Base-by-base conservation (phyloP, 169 alveolate genomes). In the Plasmodium inui region DNA sequence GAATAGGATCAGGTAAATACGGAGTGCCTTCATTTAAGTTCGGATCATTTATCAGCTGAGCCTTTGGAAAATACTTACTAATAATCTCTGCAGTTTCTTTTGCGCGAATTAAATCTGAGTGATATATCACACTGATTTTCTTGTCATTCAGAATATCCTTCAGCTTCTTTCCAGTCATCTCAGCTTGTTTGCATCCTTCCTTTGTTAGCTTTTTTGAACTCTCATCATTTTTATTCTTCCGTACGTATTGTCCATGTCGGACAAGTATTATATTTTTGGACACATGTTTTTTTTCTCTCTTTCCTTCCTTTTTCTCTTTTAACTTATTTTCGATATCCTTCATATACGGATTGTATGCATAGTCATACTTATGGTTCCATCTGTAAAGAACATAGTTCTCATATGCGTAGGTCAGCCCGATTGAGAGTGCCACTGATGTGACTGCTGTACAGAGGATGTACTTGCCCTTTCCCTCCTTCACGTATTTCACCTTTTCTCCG, bases 11-110 rank as follows among this genome's bases (percentile, higher is more conserved):
- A 14, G 97, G 97, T 74, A 93, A 84, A 85, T 84, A 92, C 12
- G 97, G 96, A 26, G 94, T 94, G 0, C 97, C 97, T 82, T 95
- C 97, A 50, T 95, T 95, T 72, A 92, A 89, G 53, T 95, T 95
- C 1, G 97, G 92, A 39, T 95, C 97, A 73, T 95, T 95, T 53
- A 95, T 19, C 55, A 92, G 53, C 61, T 44, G 76, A 8, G 95
- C 97, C 39, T 92, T 92, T 0, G 97, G 96, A 88, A 95, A 95
- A 83, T 92, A 92, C n/a, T 92, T 95, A 53, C 96, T 93, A 80
- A 92, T 88, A n/a, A 95, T 92, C 61, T 79, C 80, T 72, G 97
- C 96, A 1, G 97, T 95, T 71, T 95, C 97, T 82, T 92, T 95
- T 44, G 97, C 97, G 72, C 97, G 67, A 41, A 88, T 92, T 34